A percentile compares a stretch with the other conserved stretches of the same genome.
These are phyloP conservation scores for Wickerhamiella parazyma DNA, from an alignment of 805 yeast species.

Conservation along the genomic window DNA sequence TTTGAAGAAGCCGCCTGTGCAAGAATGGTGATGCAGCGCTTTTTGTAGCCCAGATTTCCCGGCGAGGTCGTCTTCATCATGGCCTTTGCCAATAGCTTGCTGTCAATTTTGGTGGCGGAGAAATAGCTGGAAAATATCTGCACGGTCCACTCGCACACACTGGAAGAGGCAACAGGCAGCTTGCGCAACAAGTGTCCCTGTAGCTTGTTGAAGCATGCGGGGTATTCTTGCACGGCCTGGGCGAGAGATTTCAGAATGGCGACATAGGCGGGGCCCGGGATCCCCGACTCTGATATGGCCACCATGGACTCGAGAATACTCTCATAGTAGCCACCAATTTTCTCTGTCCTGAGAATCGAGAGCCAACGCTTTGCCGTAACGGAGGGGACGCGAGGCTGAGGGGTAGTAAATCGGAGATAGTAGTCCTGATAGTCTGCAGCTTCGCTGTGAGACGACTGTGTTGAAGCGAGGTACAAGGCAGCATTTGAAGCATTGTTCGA, in stretches of 20 bases:
- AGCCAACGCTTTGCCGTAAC: slow-evolving; percentile 6
- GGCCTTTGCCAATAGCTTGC: neutral
- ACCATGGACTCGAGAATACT: slow-evolving; percentile 10
- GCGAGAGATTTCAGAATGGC: slow-evolving; percentile 10
- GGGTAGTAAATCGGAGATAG: slow-evolving; percentile 5
- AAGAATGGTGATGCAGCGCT: slow-evolving; percentile 8
- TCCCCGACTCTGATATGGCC: slow-evolving; percentile 1
- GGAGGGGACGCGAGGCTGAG: neutral
- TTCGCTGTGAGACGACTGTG: neutral
- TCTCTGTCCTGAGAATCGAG: neutral
- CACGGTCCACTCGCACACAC: slow-evolving; percentile 9
- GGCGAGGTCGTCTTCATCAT: slow-evolving; percentile 4
- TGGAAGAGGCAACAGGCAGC: slow-evolving; percentile 2
- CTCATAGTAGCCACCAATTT: slow-evolving; percentile 8
- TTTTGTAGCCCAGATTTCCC: slow-evolving; percentile 8
- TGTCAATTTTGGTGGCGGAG: neutral
- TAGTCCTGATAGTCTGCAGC: slow-evolving; percentile 1
- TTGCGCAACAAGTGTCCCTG: slow-evolving; percentile 1
- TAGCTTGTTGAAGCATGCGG: slow-evolving; percentile 5
- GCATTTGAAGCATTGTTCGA: neutral
- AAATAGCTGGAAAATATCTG: slow-evolving; percentile 7
- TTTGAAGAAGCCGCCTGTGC: neutral
- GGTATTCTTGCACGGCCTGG: slow-evolving; percentile 5
- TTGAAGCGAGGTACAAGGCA: slow-evolving; percentile 7
- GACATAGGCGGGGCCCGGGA: slow-evolving; percentile 8